These are phyloP conservation scores for Coemansia sp. DNA, from an alignment of 192 early-diverging fungal species.

Conservation along the genomic window DNA sequence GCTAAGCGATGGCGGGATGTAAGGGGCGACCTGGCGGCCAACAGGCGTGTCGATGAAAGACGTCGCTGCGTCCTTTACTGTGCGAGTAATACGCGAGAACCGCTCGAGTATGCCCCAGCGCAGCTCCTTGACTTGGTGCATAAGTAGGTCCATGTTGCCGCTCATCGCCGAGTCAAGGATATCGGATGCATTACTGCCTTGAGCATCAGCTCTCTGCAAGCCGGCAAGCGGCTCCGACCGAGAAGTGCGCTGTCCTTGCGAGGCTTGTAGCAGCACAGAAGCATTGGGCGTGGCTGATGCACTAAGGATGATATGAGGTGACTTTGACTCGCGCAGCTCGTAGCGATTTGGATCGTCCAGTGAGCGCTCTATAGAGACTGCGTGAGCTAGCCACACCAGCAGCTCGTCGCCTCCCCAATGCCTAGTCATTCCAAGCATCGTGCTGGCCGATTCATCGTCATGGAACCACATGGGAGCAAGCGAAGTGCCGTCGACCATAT, in stretches of 20 bases:
- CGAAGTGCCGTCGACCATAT: slow-evolving; percentile 66
- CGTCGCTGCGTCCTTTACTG: slow-evolving; percentile 68
- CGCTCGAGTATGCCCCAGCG: slow-evolving; percentile 76
- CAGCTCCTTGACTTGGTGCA: slow-evolving; percentile 66
- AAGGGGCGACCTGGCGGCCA: slow-evolving; percentile 54
- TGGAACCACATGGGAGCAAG: slow-evolving; percentile 76
- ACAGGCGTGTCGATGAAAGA: slow-evolving; percentile 59
- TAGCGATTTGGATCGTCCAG: slow-evolving; percentile 46
- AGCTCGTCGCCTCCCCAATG: slow-evolving; percentile 77
- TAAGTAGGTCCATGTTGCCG: slow-evolving; percentile 56
- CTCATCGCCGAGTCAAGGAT: slow-evolving; percentile 41
- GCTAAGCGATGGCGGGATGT: slow-evolving; percentile 59
- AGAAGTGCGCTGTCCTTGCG: slow-evolving; percentile 8
- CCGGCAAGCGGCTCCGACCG: slow-evolving; percentile 1
- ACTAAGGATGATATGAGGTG: slow-evolving; percentile 47
- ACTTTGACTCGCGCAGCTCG: slow-evolving; percentile 43
- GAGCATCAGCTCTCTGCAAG: slow-evolving; percentile 17
- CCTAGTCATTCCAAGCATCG: slow-evolving; percentile 47
- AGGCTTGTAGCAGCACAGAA: slow-evolving; percentile 33
- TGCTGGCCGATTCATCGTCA: slow-evolving; percentile 69
- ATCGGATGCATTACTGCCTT: slow-evolving; percentile 18
- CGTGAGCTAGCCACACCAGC: slow-evolving; percentile 60
- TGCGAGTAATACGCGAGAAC: slow-evolving; percentile 76
- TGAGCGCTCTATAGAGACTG: slow-evolving; percentile 55
- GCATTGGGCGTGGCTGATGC: slow-evolving; percentile 31